Base-by-base conservation (phyloP, 345 rosid species). In the Punica granatum region DNA sequence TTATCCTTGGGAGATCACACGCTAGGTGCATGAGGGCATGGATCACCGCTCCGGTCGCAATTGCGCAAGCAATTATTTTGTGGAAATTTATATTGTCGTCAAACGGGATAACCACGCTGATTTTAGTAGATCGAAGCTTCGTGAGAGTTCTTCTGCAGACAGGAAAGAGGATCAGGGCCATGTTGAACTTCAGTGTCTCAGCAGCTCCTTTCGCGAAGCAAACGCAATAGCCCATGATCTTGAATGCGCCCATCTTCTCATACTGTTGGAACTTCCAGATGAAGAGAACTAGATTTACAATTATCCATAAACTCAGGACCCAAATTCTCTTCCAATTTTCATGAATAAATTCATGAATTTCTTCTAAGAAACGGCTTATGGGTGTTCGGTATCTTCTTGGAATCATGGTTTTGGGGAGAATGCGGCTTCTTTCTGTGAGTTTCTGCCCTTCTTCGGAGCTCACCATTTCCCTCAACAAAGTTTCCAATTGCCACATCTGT, bases 401-500 rank as follows among this genome's bases (percentile, higher is more conserved):
- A 69, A 94, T 88, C 99, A 94, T 94, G 19, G 92, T 83, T 34
- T 63, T 86, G 30, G 99, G 77, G 26, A 94, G 83, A 35, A 76
- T 64, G 21, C 77, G 70, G n/a, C 85, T 72, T 62, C 64, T 82
- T 69, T 63, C 74, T 39, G 42, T 26, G 43, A 74, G 32, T 64
- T 80, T 68, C 14, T 66, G 61, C 34, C 75, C 74, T 1, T 83
- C 81, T 15, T 84, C 89, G 14, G 67, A 36, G 70, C 75, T 74
- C 67, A 85, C 93, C 92, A 91, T 85, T 64, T 87, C 96, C 46
- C 89, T 83, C 30, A 94, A 78, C 32, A 94, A 79, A 60, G 80
- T 72, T 66, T 94, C 98, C n/a, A 94, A 78, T 76, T 94, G 98
- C 98, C 98, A 91, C 77, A 94, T 82, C 99, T 93, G 86, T 30